Base-by-base conservation (phyloP, 106 monocot genomes). In the Chionographis japonica region DNA sequence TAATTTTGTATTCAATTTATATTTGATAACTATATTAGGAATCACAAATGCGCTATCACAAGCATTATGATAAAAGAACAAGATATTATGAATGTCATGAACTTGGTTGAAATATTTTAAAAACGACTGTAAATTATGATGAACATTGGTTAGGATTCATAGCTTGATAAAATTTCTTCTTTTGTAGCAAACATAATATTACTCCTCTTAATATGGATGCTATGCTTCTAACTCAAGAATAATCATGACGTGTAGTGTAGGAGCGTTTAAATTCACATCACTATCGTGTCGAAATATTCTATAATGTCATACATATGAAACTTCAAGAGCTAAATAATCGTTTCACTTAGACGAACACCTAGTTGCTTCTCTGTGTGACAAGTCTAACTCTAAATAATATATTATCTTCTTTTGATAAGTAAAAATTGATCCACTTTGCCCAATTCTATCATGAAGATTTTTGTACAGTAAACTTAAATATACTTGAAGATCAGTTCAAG, bases 31-130 rank as follows among this genome's bases (percentile, higher is more conserved):
- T 67, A 12, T 67, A 20, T 5, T 67, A 4, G 52, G 20, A 54
- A 53, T 67, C 13, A 54, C 66, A 52, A 65, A 65, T 50, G 64
- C 46, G 6, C 17, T 65, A 40, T 65, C 49, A 6, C 43, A 49
- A 50, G 14, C 64, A 13, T 65, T 50, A n/a, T 49, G 50, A 42
- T 15, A 27, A 65, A 65, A 51, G n/a, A 65, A 0, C 65, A 65
- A 65, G 65, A 50, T 49, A 49, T 50, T 46, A 9, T 65, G 8
- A 65, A 50, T 63, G 63, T 11, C 0, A 58, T 65, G 49, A 18
- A 43, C 3, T 9, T 65, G 16, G 65, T 65, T 17, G 50, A 39
- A 54, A 18, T 67, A 37, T 37, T 4, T 10, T 0, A 50, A 67
- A 7, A 50, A 65, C 12, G 20, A 50, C 27, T 46, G 9, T 53